Evolutionary conservation across 1,284 basidiomycete species (phyloP).

Genomic region (Rhodotorula mucilaginosa): DNA sequence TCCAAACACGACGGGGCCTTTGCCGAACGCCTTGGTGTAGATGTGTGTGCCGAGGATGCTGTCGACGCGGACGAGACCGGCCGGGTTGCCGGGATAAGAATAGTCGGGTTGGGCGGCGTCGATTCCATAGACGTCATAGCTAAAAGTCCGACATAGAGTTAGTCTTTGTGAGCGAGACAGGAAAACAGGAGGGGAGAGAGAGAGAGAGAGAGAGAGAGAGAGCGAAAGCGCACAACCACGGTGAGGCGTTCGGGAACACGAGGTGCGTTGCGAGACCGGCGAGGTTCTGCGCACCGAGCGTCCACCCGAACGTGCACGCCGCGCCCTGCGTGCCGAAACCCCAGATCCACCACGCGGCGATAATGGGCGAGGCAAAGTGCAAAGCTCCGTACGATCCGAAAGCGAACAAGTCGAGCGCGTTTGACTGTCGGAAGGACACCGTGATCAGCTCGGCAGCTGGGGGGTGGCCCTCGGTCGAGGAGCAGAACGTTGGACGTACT

Average conservation of each 20-base stretch:
- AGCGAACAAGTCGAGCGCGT: constrained; percentile 26
- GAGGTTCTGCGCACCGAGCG: constrained; percentile 42
- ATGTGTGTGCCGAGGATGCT: constrained; percentile 41
- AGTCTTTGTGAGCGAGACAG: not conserved
- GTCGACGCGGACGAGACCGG: constrained; percentile 42
- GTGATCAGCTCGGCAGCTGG: not conserved
- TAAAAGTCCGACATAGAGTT: not conserved
- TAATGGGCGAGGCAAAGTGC: constrained; percentile 41
- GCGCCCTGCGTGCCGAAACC: constrained; percentile 41
- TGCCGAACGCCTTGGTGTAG: constrained; percentile 41
- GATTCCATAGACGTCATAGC: constrained; percentile 36
- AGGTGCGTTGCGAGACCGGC: constrained; percentile 41
- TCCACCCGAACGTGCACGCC: constrained; percentile 40
- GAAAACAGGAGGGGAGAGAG: too few relatives aligned
- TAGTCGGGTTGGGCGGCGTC: constrained; percentile 39
- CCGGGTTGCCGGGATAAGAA: constrained; percentile 40
- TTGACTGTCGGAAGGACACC: constrained; percentile 1
- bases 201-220: too few relatives aligned
- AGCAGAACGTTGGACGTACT: constrained; percentile 5
- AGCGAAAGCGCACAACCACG: constrained; percentile 36
- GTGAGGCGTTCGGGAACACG: constrained; percentile 41
- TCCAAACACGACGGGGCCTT: constrained; percentile 40
- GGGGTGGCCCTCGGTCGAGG: too few relatives aligned
- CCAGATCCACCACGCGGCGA: constrained; percentile 43
- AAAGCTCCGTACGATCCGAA: constrained; percentile 36